Percentiles rank a stretch among this genome's conserved stretches.
Conservation (phyloP, 306 rosid species). For the Sicyos edulis region DNA sequence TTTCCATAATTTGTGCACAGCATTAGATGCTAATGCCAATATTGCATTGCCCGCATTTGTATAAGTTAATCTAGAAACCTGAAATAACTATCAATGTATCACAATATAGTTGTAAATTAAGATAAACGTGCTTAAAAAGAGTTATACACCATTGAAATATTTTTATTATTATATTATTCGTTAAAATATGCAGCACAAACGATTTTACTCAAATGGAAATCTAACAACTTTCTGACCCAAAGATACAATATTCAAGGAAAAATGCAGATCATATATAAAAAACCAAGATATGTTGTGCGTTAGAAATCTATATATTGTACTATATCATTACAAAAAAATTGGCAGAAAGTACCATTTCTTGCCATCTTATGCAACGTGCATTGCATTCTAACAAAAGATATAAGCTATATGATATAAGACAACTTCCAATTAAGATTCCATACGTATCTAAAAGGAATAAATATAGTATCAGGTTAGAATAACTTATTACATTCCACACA, state of each 20-base stretch:
- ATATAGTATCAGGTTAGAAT: background rate
- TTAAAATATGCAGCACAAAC: background rate
- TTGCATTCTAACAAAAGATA: background rate
- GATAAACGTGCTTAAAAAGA: conserved; percentile 11
- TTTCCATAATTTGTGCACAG: too few relatives aligned
- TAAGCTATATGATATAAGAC: background rate
- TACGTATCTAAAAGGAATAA: background rate
- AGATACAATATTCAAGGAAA: background rate
- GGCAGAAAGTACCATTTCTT: background rate
- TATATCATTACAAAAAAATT: background rate
- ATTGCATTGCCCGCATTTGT: too few relatives aligned
- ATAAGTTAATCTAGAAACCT: too few relatives aligned
- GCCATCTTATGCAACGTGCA: conserved; percentile 2
- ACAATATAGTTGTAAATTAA: too few relatives aligned
- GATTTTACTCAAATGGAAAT: background rate
- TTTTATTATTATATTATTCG: background rate
- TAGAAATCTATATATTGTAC: background rate
- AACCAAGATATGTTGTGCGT: conserved; percentile 10
- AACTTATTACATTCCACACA: background rate
- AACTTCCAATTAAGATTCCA: conserved; percentile 9
- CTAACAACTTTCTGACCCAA: background rate
- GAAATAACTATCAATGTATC: too few relatives aligned
- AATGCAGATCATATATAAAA: background rate
- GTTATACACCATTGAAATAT: background rate
- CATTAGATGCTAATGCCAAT: too few relatives aligned